Evolutionary conservation across 1,284 basidiomycete species (phyloP).

Genomic region (Sporisorium graminicola): DNA sequence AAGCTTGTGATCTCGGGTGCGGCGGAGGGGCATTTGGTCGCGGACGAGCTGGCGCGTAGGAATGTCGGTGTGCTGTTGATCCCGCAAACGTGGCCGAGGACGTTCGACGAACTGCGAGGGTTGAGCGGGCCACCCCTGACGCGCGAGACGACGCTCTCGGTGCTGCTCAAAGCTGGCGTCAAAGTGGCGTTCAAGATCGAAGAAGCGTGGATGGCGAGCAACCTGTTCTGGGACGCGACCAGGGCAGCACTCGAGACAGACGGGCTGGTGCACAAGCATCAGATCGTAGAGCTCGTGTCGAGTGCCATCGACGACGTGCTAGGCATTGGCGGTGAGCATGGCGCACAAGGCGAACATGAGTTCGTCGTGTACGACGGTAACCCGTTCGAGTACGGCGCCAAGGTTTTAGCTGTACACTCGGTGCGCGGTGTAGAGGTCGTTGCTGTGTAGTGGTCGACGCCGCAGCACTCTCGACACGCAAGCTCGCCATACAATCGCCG

Average conservation of each 20-base stretch:
- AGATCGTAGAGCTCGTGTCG: slow-evolving; percentile 76
- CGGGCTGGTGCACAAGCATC: slow-evolving; percentile 71
- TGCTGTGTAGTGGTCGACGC: slow-evolving; percentile 8
- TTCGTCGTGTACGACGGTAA: slow-evolving; percentile 77
- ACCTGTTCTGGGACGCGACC: slow-evolving; percentile 77
- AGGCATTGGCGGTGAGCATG: slow-evolving; percentile 71
- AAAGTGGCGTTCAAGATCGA: slow-evolving; percentile 80
- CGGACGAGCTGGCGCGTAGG: slow-evolving; percentile 78
- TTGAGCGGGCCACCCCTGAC: slow-evolving; percentile 82
- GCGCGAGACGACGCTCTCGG: slow-evolving; percentile 76
- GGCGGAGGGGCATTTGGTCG: slow-evolving; percentile 77
- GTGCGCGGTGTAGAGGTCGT: slow-evolving; percentile 44
- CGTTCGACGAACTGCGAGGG: slow-evolving; percentile 79
- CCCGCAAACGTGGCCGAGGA: slow-evolving; percentile 76
- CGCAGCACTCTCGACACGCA: too few relatives aligned
- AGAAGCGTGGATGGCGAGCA: slow-evolving; percentile 76
- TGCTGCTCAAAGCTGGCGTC: slow-evolving; percentile 78
- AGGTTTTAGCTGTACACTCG: slow-evolving; percentile 74
- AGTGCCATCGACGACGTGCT: slow-evolving; percentile 76
- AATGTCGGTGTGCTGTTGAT: slow-evolving; percentile 81
- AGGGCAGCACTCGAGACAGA: slow-evolving; percentile 55
- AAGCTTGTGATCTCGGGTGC: slow-evolving; percentile 78
- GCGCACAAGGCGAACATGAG: slow-evolving; percentile 71
- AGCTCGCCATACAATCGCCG: neutral
- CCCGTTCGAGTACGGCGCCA: slow-evolving; percentile 76